Percentiles rank a stretch among this genome's conserved stretches.
Evolutionary conservation across 495 filamentous ascomycete species (phyloP).

Genomic region (Penicillium canescens): DNA sequence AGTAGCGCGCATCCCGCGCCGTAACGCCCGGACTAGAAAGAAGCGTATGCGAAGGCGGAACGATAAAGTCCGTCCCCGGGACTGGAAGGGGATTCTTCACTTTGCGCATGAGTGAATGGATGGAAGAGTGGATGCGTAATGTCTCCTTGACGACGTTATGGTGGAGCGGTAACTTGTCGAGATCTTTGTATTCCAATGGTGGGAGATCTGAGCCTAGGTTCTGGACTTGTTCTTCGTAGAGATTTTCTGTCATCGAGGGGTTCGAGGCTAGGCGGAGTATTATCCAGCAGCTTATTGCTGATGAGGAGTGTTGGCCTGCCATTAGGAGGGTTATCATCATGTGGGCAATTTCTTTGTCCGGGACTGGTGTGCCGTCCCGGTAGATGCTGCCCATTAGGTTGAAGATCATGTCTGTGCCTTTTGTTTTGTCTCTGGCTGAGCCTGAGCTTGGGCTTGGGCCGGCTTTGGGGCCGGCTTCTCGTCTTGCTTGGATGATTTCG

Average conservation of each 20-base stretch:
- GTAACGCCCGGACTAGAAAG: constrained; percentile 82
- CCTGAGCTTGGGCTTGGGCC: constrained; percentile 28
- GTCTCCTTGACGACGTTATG: constrained; percentile 77
- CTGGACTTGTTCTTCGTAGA: constrained; percentile 72
- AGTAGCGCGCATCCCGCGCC: constrained; percentile 66
- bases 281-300: constrained; percentile 79
- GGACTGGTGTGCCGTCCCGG: constrained; percentile 68
- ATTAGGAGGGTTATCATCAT: constrained; percentile 92
- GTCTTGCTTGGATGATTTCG: constrained; percentile 70
- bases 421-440: constrained; percentile 37
- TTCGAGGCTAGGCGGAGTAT: constrained; percentile 74
- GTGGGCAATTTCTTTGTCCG: constrained; percentile 81
- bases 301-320: constrained; percentile 87
- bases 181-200: constrained; percentile 64
- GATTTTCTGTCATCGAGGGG: constrained; percentile 70
- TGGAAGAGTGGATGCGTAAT: constrained; percentile 75
- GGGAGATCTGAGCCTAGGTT: constrained; percentile 63
- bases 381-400: constrained; percentile 80
- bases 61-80: constrained; percentile 72
- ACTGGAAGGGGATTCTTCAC: constrained; percentile 79
- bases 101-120: constrained; percentile 83
- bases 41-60: constrained; percentile 74
- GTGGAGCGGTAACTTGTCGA: constrained; percentile 69
- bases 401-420: constrained; percentile 69
- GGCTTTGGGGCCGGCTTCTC: constrained; percentile 34